Evolutionary conservation across 352 stramenopile genomes (phyloP), one percentile per base, ranked within the genome.

Genomic region (Globisporangium barbulae): DNA sequence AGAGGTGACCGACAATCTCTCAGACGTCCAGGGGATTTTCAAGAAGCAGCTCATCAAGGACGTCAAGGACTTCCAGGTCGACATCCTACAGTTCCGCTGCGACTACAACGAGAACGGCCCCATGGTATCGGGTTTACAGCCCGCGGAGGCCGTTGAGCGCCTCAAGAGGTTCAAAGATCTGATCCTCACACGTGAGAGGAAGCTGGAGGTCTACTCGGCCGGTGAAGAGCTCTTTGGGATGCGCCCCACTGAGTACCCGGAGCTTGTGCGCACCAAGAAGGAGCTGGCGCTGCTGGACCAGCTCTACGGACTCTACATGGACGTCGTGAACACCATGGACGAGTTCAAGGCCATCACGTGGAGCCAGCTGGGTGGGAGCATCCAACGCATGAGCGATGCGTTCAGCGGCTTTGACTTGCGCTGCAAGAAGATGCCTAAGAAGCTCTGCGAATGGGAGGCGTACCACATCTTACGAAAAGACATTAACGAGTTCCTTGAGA

Each of bases 181-280:
- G 35, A 68, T 96, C 22, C 61, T 73, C 2, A 78, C 88, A 35
- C 77, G 81, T 17, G 88, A 96, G 52, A 69, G 85, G 10, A 97
- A 96, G 67, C 70, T 96, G 5, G 89, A 97, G 70, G 88, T 96
- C 25, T 97, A 94, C 56, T 79, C 73, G 0, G 88, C 78, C 7
- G 90, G 90, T 33, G 91, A 97, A 63, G 88, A 97, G 68, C 66
- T 97, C 21, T 97, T 97, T 65, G 90, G 88, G 3, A 91, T 97
- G 70, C 76, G 85, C 3, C 72, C 72, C 1, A 91, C 81, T 0
- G 78, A 90, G 49, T 91, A 91, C 52, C 83, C 88, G 1, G 89
- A 95, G 42, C 69, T 97, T n/a, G 61, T 81, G 3, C 90, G 92
- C 42, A 97, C 88, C 21, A 86, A 89, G 19, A 97, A 97, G 61